Evolutionary conservation across 2,329 filamentous ascomycete species (phyloP).

Genomic region (Delphinella strobiligena): DNA sequence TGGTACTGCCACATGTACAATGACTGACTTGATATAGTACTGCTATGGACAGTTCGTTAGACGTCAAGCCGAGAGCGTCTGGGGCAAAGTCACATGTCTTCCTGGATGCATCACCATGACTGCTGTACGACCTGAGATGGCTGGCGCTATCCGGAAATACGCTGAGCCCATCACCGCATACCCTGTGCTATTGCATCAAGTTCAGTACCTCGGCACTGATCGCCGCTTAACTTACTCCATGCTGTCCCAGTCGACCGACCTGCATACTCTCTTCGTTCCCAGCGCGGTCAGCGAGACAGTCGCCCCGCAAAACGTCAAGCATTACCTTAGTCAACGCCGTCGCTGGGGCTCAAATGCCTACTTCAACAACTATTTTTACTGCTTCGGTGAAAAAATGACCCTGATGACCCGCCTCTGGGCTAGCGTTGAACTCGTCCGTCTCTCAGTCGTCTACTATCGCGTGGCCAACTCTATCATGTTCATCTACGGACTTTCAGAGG

Average conservation of each 20-base stretch:
- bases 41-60: conserved; percentile 15
- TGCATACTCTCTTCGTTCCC: conserved; percentile 21
- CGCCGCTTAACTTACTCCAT: conserved; percentile 15
- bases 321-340: conserved; percentile 23
- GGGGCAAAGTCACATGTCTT: conserved; percentile 15
- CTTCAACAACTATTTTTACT: conserved; percentile 26
- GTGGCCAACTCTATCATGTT: conserved; percentile 22
- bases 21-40: conserved; percentile 8
- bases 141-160: conserved; percentile 14
- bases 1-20: background rate
- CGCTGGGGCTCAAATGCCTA: conserved; percentile 26
- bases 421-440: conserved; percentile 19
- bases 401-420: conserved; percentile 22
- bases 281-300: conserved; percentile 24
- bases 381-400: conserved; percentile 24
- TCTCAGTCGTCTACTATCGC: conserved; percentile 24
- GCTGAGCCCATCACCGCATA: conserved; percentile 14
- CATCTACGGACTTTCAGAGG: conserved; percentile 12
- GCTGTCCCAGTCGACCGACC: conserved; percentile 12
- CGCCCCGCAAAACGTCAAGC: conserved; percentile 22
- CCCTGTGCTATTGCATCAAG: conserved; percentile 14
- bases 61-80: conserved; percentile 13
- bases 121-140: conserved; percentile 14
- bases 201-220: conserved; percentile 16
- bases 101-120: conserved; percentile 17